Evolutionary conservation across 2,329 filamentous ascomycete species (phyloP), one percentile per base, ranked within the genome.

Genomic region (Thelonectria blattea): DNA sequence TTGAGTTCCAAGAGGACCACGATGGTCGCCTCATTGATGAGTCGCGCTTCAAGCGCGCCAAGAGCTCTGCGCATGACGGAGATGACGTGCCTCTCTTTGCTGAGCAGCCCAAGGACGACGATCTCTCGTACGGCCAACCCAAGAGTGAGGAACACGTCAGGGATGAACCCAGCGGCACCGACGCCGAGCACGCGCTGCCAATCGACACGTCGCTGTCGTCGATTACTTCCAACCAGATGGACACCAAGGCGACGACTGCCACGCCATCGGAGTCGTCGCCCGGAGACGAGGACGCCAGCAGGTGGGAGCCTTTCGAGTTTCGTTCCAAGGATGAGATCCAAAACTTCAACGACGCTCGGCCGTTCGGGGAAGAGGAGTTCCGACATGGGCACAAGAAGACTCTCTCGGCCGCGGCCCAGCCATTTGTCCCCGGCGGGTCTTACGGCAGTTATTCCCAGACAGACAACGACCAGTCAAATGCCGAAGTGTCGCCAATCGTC

Each of bases 51-150:
- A 97, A 97, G 81, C 88, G 93, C 73, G 87, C 87, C 64, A 87
- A 88, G 66, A 87, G 86, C 60, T 82, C 77, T 47, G 85, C 82
- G 17, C 85, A 83, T 53, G 88, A 91, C 69, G 89, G 86, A 17
- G 88, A 96, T 68, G 85, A 89, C 51, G 87, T 94, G 22, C 89
- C 91, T 20, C 81, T 87, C 52, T 96, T 96, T 74, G 91, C 92
- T 9, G 81, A 86, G 52, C 82, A 81, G 14, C 79, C 77, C 1
- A 63, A 64, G 9, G 57, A 70, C n/a, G 49, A 54, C 5, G 58
- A 61, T 5, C 56, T 63, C 30, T 32, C 56, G 7, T 43, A 56
- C 3, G 52, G 58, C 5, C 70, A 67, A 12, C 22, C 53, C 69
- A 65, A 64, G 34, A 65, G 62, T 5, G 63, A 72, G 34, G 65